Evolutionary conservation across 2,329 filamentous ascomycete species (phyloP), one percentile per base, ranked within the genome.

Genomic region (Chaetothyriales sp.): DNA sequence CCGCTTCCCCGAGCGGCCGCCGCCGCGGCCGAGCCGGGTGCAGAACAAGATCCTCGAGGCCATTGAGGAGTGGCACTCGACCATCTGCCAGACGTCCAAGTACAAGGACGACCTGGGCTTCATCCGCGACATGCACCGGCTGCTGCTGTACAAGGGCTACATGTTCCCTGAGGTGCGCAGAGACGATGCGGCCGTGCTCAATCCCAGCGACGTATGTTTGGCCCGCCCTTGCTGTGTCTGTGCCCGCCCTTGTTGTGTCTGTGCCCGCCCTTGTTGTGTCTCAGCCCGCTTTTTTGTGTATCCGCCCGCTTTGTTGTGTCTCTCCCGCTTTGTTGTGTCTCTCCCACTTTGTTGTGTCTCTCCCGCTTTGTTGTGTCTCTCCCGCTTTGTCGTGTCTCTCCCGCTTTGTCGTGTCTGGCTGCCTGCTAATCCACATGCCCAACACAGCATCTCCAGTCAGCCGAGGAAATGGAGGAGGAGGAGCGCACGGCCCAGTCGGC

Each of bases 391-490:
- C 28, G 28, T 29, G 5, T 5, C 28, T 18, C 10, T 43, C 18
- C 20, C 18, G 43, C 5, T 54, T 5, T 29, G n/a, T n/a, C n/a
- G n/a, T 29, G 18, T 28, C 20, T 6, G 18, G 46, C 20, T 18
- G 20, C 46, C 46, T 25, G 28, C 46, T 47, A 33, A 47, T 18
- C 15, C 33, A 40, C 10, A n/a, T n/a, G n/a, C 15, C 33, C 4
- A 13, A 6, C 48, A 8, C 65, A 94, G 88, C 95, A 92, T 63
- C 77, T 98, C 45, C 89, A 94, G 70, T 97, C 90, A 0, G 89
- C 87, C 20, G 92, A 98, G 64, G 92, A 98, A 66, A 97, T 98
- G 89, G 92, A 98, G 65, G 88, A 94, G 63, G 92, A 98, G 69
- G 92, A 98, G 66, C 80, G 80, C 52, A 88, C 90, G 61, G 90